Percentiles rank a stretch among this genome's conserved stretches.
Evolutionary conservation across 2,329 filamentous ascomycete species (phyloP).

Genomic region (Trichoderma sp.): DNA sequence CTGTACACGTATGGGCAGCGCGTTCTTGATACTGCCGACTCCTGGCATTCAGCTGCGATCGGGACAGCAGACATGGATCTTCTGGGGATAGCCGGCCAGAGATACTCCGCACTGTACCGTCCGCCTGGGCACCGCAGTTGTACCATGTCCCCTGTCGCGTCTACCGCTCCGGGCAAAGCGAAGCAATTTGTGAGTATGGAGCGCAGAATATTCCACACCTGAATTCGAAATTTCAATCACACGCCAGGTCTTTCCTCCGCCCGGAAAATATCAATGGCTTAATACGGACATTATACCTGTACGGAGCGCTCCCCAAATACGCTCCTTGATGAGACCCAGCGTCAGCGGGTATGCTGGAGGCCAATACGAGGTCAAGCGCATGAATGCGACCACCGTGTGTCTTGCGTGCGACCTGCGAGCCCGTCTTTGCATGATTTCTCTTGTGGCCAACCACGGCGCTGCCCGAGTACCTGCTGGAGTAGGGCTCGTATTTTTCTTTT

Average conservation of each 20-base stretch:
- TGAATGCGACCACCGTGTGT: background rate
- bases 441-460: conserved; percentile 13
- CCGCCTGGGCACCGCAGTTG: background rate
- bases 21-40: background rate
- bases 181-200: conserved; percentile 19
- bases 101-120: background rate
- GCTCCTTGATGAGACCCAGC: background rate
- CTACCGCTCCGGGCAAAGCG: background rate
- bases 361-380: conserved; percentile 19
- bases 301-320: background rate
- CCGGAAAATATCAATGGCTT: background rate
- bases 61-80: background rate
- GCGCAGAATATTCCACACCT: conserved; percentile 19
- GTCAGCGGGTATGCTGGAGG: background rate
- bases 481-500: conserved; percentile 16
- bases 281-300: conserved; percentile 3
- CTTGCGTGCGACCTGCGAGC: background rate
- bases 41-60: background rate
- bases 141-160: background rate
- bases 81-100: background rate
- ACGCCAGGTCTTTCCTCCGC: background rate
- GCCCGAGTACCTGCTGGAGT: background rate
- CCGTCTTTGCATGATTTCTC: background rate
- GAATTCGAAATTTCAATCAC: background rate
- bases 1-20: background rate